A percentile compares a stretch with the other conserved stretches of the same genome.
phyloP scores from a whole-genome alignment of 2,329 filamentous ascomycete species.

The Neopestalotiopsis clavispora region DNA sequence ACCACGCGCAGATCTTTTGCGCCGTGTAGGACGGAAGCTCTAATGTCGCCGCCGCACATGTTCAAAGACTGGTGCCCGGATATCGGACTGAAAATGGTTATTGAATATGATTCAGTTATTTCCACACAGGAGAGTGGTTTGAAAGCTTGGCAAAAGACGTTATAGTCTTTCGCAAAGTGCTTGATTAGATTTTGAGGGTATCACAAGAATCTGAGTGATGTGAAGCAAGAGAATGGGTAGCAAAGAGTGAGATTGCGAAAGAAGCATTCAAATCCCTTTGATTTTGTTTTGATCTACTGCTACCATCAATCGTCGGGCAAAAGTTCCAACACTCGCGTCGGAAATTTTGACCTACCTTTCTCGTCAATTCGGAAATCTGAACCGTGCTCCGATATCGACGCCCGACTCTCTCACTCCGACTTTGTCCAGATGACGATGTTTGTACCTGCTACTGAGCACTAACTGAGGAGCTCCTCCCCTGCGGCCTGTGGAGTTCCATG shows the following conservation, averaged over 20 bases:
- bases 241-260: neutral
- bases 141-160: neutral
- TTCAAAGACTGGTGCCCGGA: conserved; percentile 1
- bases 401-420: neutral
- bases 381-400: conserved; percentile 14
- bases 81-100: neutral
- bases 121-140: neutral
- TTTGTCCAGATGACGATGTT: conserved; percentile 12
- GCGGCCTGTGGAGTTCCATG: conserved; percentile 7
- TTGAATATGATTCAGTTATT: too few species aligned
- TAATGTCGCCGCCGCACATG: conserved; percentile 37
- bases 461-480: conserved; percentile 7
- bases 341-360: conserved; percentile 13
- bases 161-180: neutral
- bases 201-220: neutral
- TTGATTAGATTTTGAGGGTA: neutral
- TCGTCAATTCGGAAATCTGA: conserved; percentile 4
- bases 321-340: neutral
- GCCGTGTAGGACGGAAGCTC: conserved; percentile 60
- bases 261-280: neutral
- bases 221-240: neutral
- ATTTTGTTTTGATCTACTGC: neutral
- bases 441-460: conserved; percentile 3
- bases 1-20: conserved; percentile 56
- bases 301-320: neutral